Evolutionary conservation across 306 rosid genomes (phyloP).

Genomic region (Benincasa hispida): DNA sequence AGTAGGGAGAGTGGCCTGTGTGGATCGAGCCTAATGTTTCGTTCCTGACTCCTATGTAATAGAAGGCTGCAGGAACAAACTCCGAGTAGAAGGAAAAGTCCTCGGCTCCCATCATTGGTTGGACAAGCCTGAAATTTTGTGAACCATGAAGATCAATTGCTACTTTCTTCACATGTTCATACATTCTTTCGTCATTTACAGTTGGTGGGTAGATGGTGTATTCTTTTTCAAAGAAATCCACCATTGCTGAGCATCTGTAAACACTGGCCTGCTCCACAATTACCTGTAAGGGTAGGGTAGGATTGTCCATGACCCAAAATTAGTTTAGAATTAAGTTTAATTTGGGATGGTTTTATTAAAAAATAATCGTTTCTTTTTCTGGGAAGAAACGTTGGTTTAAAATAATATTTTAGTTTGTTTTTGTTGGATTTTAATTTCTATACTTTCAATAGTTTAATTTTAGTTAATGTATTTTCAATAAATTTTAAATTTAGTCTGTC

Average conservation of each 20-base stretch:
- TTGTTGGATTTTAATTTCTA: too few species aligned
- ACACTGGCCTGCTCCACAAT: constrained; percentile 79
- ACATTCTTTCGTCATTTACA: constrained; percentile 69
- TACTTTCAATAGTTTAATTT: too few species aligned
- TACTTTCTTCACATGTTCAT: constrained; percentile 80
- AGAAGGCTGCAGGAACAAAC: constrained; percentile 66
- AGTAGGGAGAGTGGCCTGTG: constrained; percentile 87
- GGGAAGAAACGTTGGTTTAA: too few species aligned
- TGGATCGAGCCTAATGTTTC: constrained; percentile 79
- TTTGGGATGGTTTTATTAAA: not conserved
- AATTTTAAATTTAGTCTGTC: too few species aligned
- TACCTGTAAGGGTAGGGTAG: constrained; percentile 37
- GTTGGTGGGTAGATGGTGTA: constrained; percentile 83
- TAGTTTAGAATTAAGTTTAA: not conserved
- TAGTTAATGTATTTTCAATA: too few species aligned
- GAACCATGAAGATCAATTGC: constrained; percentile 57
- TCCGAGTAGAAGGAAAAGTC: constrained; percentile 78
- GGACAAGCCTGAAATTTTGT: constrained; percentile 57
- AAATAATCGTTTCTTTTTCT: not conserved
- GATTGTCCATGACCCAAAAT: not conserved
- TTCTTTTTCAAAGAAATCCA: constrained; percentile 73
- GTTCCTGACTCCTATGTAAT: constrained; percentile 67
- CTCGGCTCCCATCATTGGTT: constrained; percentile 97
- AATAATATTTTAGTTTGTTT: too few species aligned
- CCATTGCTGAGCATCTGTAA: constrained; percentile 59